Evolutionary conservation across 2,329 filamentous ascomycete genomes (phyloP).

Genomic region (Exophiala sp.): DNA sequence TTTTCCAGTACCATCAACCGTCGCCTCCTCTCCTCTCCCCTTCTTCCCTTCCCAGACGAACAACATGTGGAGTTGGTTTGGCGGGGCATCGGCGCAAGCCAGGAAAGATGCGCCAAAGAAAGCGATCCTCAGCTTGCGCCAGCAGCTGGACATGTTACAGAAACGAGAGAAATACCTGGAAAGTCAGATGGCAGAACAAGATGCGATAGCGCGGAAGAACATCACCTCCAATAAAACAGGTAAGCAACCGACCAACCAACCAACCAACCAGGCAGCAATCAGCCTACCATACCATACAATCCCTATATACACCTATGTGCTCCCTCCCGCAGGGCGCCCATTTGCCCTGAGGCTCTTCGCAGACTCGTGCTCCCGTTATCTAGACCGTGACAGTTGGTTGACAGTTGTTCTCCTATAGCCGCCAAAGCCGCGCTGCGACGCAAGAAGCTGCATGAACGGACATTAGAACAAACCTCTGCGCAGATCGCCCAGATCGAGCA

Average conservation of each 20-base stretch:
- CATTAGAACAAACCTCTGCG: slow-evolving; percentile 79
- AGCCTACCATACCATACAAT: no score
- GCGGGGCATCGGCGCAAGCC: slow-evolving; percentile 73
- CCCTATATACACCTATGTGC: neutral
- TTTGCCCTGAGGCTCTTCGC: no score
- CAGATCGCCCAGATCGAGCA: slow-evolving; percentile 91
- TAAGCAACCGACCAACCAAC: slow-evolving; percentile 46
- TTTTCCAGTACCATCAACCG: no score
- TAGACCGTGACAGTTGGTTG: no score
- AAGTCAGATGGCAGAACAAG: slow-evolving; percentile 88
- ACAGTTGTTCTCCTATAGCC: slow-evolving; percentile 60
- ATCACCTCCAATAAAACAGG: slow-evolving; percentile 84
- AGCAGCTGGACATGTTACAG: slow-evolving; percentile 93
- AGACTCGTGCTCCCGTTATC: no score
- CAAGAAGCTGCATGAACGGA: slow-evolving; percentile 91
- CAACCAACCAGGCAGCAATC: no score
- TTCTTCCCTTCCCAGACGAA: slow-evolving; percentile 14
- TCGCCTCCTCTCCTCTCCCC: no score
- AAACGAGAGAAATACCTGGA: slow-evolving; percentile 91
- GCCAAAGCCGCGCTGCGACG: slow-evolving; percentile 84
- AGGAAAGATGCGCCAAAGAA: slow-evolving; percentile 94
- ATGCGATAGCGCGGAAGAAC: slow-evolving; percentile 79
- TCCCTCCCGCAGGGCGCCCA: neutral
- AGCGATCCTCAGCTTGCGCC: slow-evolving; percentile 80
- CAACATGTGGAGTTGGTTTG: slow-evolving; percentile 81